Percentiles rank a stretch among this genome's conserved stretches.
These are phyloP conservation scores for Polyporus arcularius DNA, from an alignment of 768 basidiomycete genomes.

Conservation along the genomic window DNA sequence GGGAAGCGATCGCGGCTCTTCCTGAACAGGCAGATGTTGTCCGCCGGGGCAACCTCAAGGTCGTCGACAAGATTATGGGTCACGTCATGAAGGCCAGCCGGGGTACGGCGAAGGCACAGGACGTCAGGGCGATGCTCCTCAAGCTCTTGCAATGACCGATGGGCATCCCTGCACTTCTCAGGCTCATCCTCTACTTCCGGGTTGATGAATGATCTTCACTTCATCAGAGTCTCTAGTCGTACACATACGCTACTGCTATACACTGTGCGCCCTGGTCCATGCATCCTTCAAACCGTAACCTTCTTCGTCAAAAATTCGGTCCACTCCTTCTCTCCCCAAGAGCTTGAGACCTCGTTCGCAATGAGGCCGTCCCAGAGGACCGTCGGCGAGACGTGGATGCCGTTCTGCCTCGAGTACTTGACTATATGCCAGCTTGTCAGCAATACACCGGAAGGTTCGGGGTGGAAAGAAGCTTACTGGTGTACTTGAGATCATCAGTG, in stretches of 20 bases:
- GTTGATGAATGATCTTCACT: background rate
- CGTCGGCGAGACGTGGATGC: constrained; percentile 90
- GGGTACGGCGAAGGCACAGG: constrained; percentile 77
- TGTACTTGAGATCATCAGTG: constrained; percentile 87
- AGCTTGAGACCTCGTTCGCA: constrained; percentile 72
- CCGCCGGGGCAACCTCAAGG: constrained; percentile 69
- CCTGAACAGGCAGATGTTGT: constrained; percentile 70
- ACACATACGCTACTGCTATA: constrained; percentile 13
- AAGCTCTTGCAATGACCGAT: constrained; percentile 41
- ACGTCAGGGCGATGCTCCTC: constrained; percentile 52
- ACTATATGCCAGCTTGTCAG: constrained; percentile 46
- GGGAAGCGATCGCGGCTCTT: constrained; percentile 60
- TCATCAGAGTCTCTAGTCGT: background rate
- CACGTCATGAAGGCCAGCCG: constrained; percentile 80
- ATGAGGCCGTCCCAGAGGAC: constrained; percentile 76
- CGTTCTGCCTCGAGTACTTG: constrained; percentile 89
- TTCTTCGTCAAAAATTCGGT: constrained; percentile 66
- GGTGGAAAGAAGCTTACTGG: constrained; percentile 51
- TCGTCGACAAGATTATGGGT: constrained; percentile 80
- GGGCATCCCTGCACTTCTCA: background rate
- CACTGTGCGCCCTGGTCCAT: background rate
- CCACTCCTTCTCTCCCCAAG: constrained; percentile 86
- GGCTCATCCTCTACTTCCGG: background rate
- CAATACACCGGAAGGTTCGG: background rate
- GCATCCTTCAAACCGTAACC: constrained; percentile 32